Evolutionary conservation across 768 basidiomycete species (phyloP), one percentile per base, ranked within the genome.

Genomic region (Boletus pseudo-olivaceus): DNA sequence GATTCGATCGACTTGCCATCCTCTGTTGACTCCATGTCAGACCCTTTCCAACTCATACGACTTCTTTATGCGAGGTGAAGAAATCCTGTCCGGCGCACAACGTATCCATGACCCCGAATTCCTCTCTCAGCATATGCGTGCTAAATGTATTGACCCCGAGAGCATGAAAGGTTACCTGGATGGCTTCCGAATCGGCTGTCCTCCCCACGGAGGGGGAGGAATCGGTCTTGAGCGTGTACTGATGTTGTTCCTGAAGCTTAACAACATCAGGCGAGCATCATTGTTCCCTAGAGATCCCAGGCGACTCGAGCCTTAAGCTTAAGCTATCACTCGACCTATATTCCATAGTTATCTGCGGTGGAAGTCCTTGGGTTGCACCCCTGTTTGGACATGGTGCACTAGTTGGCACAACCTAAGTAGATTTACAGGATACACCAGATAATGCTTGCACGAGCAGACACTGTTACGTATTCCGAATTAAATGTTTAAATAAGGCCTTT

Each of bases 1-100:
- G 29, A 43, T 38, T 47, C 17, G 56, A 48, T 35, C 27, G 27
- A 41, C 44, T 57, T 33, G 38, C 32, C 40, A 33, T 32, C 17
- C 2, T 29, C 17, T 42, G 34, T 61, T 56, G 20, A 57, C 30
- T 49, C 10, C 19, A 34, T 29, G 30, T 20, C 64, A 95, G 88
- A 85, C 83, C 8, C 77, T 97, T 38, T 98, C 97, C 47, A 98
- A 98, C 74, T 98, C 97, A 23, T 99, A 98, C 72, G 97, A 99
- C 75, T 98, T 99, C 76, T 98, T 99, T 82, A 98, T 99, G 96
- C 84, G 97, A 32, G 97, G 97, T 11, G 94, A 99, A 74, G 97
- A 99, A 72, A 98, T 99, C 66, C 80, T 98, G 38, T 98, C 96
- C 4, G 97, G 97, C 15, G 97, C 96, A 27, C 97, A 99, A 71